Evolutionary conservation across 768 basidiomycete genomes (phyloP).

Genomic region (Mycena galericulata): DNA sequence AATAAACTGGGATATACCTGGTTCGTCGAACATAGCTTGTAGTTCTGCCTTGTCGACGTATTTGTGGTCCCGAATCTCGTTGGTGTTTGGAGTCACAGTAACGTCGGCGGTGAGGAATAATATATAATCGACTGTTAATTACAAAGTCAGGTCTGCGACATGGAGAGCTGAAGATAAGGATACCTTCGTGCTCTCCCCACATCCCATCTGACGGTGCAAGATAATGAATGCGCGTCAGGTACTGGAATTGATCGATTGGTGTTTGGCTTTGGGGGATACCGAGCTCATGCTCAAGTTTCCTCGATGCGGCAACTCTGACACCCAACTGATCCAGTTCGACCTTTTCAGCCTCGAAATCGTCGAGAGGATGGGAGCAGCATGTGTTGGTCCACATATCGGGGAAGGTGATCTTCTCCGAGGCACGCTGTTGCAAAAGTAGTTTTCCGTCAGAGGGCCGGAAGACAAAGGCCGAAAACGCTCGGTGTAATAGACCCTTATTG

Average conservation of each 20-base stretch:
- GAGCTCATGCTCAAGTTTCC: slow-evolving; percentile 97
- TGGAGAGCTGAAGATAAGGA: slow-evolving; percentile 26
- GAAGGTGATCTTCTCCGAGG: slow-evolving; percentile 99
- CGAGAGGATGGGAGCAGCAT: slow-evolving; percentile 96
- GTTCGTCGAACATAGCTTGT: slow-evolving; percentile 88
- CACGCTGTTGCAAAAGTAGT: slow-evolving; percentile 93
- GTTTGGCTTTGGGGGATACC: slow-evolving; percentile 88
- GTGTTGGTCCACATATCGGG: slow-evolving; percentile 99
- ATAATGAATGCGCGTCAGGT: slow-evolving; percentile 96
- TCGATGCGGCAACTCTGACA: slow-evolving; percentile 89
- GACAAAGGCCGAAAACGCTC: slow-evolving; percentile 97
- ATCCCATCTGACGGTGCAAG: slow-evolving; percentile 91
- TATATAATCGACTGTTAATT: slow-evolving; percentile 92
- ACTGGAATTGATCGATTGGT: slow-evolving; percentile 88
- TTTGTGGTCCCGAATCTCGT: slow-evolving; percentile 92
- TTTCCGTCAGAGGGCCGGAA: slow-evolving; percentile 96
- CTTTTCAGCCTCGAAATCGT: slow-evolving; percentile 90
- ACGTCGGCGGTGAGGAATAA: slow-evolving; percentile 94
- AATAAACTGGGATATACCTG: slow-evolving; percentile 72
- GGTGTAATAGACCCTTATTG: slow-evolving; percentile 91
- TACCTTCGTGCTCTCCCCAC: slow-evolving; percentile 99
- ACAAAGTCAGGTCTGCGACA: slow-evolving; percentile 2
- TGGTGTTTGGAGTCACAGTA: slow-evolving; percentile 80
- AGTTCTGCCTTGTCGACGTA: slow-evolving; percentile 94
- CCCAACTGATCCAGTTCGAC: slow-evolving; percentile 82